phyloP scores from a whole-genome alignment of 225 moss, liverwort and hornwort species.

The Anthoceros angustus region DNA sequence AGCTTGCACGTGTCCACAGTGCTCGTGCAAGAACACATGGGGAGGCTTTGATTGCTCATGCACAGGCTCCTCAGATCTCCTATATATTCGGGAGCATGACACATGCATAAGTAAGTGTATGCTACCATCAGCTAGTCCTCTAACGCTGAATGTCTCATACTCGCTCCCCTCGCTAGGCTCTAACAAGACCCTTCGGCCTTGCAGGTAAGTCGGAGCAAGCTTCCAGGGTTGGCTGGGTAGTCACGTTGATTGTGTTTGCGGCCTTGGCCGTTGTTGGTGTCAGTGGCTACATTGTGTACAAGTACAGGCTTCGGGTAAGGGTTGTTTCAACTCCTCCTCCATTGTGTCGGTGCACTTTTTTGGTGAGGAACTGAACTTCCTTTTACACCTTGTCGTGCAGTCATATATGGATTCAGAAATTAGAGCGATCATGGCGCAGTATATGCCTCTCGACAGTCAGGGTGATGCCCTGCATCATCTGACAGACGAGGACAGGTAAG shows the following conservation, averaged over 20 bases:
- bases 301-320: constrained; percentile 60
- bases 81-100: constrained; percentile 74
- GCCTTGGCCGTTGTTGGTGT: constrained; percentile 21
- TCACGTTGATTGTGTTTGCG: constrained; percentile 35
- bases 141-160: no score
- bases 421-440: constrained; percentile 78
- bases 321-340: neutral
- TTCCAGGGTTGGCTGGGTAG: constrained; percentile 39
- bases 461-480: constrained; percentile 21
- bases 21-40: constrained; percentile 63
- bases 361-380: neutral
- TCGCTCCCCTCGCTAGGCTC: no score
- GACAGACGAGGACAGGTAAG: constrained; percentile 12
- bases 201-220: constrained; percentile 30
- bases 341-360: neutral
- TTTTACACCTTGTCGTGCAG: constrained; percentile 8
- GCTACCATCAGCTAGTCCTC: neutral
- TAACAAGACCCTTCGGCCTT: no score
- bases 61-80: constrained; percentile 33
- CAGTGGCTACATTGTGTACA: constrained; percentile 55
- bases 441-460: constrained; percentile 67
- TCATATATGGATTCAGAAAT: constrained; percentile 90
- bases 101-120: constrained; percentile 57
- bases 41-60: constrained; percentile 66
- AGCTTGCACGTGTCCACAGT: constrained; percentile 67